Base-by-base conservation (phyloP, 768 basidiomycete genomes). In the Lyophyllum decastes region DNA sequence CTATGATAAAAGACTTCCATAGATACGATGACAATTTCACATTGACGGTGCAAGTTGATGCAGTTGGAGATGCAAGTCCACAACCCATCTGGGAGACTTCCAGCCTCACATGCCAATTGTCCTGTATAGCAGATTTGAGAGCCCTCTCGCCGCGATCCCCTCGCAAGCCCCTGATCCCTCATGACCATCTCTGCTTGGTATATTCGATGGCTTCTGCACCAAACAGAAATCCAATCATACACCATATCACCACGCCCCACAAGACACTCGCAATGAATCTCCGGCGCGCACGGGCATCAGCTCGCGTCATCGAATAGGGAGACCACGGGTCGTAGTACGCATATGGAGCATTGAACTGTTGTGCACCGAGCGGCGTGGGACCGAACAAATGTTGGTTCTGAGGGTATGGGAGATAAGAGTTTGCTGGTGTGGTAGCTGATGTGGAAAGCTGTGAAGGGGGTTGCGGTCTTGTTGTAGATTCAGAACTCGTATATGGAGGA, bases 261-360 rank as follows among this genome's bases (percentile, higher is more conserved):
- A 59, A 40, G 24, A 62, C 19, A 35, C 45, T 51, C 26, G 44
- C 66, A 8, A 70, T 63, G 62, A 80, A 79, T 62, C 79, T 66
- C 68, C 67, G 62, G 35, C 72, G 66, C 22, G 78, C 78, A 50
- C 78, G 66, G 2, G 65, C 46, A 62, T 74, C 76, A 25, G 76
- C 75, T 10, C 62, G 64, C 16, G 61, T 51, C 24, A 70, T 54
- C 27, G 70, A 69, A 27, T 70, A 60, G 30, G 66, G 64, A n/a
- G 72, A 73, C 16, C 63, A 65, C 21, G 70, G 62, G 49, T 74
- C 77, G 58, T 78, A 75, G 64, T 79, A 77, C 22, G 72, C 71
- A 51, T 76, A 73, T 35, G 73, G 74, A 21, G 77, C 30, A 5
- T 4, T 64, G 9, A 73, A 58, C 1, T 66, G 62, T 57, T 73